These are phyloP conservation scores for Boletellus emodensis DNA, from an alignment of 768 basidiomycete genomes.

Conservation along the genomic window DNA sequence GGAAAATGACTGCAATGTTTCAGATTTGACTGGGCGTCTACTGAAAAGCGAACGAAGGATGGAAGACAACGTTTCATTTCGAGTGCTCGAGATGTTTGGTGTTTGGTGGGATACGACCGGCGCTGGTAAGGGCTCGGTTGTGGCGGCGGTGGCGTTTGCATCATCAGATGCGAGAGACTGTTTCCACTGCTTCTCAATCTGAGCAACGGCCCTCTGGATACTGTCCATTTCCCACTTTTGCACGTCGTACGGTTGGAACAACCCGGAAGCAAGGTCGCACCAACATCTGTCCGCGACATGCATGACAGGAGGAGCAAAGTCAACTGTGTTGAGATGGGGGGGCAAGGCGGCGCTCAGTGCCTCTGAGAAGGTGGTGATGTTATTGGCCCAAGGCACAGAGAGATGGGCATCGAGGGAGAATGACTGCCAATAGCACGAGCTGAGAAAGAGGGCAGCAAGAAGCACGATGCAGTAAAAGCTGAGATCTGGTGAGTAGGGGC, in stretches of 20 bases:
- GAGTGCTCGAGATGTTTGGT: neutral
- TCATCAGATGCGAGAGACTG: slow-evolving; percentile 21
- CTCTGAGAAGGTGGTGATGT: slow-evolving; percentile 69
- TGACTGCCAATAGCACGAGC: slow-evolving; percentile 89
- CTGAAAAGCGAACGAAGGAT: slow-evolving; percentile 25
- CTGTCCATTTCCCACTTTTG: slow-evolving; percentile 71
- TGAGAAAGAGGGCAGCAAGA: slow-evolving; percentile 76
- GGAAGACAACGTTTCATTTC: slow-evolving; percentile 20
- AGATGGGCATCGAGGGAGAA: slow-evolving; percentile 63
- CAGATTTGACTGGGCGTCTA: slow-evolving; percentile 6
- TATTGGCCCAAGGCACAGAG: slow-evolving; percentile 60
- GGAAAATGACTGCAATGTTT: neutral
- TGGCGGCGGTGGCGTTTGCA: slow-evolving; percentile 27
- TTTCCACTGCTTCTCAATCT: slow-evolving; percentile 32
- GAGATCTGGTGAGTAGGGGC: slow-evolving; percentile 5
- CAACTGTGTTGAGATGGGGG: slow-evolving; percentile 34
- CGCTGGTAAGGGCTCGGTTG: slow-evolving; percentile 12
- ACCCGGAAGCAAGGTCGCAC: slow-evolving; percentile 68
- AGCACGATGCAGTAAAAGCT: slow-evolving; percentile 88
- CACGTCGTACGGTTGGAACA: slow-evolving; percentile 77
- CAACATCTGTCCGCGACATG: slow-evolving; percentile 77
- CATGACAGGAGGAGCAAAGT: slow-evolving; percentile 51
- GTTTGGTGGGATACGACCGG: slow-evolving; percentile 11
- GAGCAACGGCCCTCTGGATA: slow-evolving; percentile 43
- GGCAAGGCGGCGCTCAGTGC: slow-evolving; percentile 52